These are phyloP conservation scores for Ceratocystis harringtonii DNA, from an alignment of 2,329 filamentous ascomycete species.

Conservation along the genomic window DNA sequence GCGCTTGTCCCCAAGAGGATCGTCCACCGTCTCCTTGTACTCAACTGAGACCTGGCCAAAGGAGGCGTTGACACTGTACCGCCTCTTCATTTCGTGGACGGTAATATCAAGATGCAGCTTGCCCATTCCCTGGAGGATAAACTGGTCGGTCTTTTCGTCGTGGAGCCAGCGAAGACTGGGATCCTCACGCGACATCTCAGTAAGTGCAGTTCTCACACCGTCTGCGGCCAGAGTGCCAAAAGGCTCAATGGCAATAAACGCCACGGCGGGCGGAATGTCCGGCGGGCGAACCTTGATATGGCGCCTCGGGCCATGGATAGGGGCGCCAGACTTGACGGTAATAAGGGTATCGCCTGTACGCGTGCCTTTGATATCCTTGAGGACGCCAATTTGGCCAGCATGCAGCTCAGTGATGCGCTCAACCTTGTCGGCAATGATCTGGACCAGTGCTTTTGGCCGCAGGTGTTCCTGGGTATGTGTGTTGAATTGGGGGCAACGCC, in stretches of 20 bases:
- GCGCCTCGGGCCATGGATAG: conserved; percentile 52
- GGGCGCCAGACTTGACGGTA: conserved; percentile 46
- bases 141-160: conserved; percentile 84
- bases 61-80: conserved; percentile 63
- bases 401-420: conserved; percentile 68
- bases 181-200: conserved; percentile 74
- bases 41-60: conserved; percentile 92
- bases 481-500: conserved; percentile 68
- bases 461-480: conserved; percentile 70
- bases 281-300: conserved; percentile 75
- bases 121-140: conserved; percentile 89
- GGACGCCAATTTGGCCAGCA: conserved; percentile 84
- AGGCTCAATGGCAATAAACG: conserved; percentile 86
- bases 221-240: conserved; percentile 66
- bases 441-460: conserved; percentile 63
- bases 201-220: conserved; percentile 58
- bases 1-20: conserved; percentile 39
- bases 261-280: conserved; percentile 80
- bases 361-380: conserved; percentile 79
- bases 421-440: conserved; percentile 79
- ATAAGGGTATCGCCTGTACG: conserved; percentile 87
- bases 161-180: conserved; percentile 74
- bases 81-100: conserved; percentile 69
- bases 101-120: conserved; percentile 91
- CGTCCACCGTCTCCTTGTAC: conserved; percentile 69